phyloP scores from a whole-genome alignment of 2,329 filamentous ascomycete genomes.

The Xylaria sp. region DNA sequence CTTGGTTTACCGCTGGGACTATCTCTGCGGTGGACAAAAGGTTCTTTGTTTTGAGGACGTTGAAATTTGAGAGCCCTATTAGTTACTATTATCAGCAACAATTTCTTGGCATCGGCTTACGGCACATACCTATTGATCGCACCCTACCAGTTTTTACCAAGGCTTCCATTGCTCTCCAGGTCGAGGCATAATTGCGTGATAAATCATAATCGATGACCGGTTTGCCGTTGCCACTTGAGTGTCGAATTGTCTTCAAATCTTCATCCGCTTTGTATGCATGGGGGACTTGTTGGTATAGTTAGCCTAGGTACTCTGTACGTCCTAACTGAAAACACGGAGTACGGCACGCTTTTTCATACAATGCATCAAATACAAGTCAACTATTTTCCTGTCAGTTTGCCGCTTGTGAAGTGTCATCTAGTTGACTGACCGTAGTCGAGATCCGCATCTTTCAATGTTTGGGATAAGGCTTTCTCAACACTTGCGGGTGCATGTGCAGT shows the following conservation, averaged over 20 bases:
- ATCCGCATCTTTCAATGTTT: constrained; percentile 16
- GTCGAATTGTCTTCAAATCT: constrained; percentile 18
- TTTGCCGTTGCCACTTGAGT: constrained; percentile 22
- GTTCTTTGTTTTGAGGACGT: constrained; percentile 21
- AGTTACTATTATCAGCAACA: constrained; percentile 7
- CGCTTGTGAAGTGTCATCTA: constrained; percentile 4
- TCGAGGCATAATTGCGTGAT: constrained; percentile 19
- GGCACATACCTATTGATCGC: constrained; percentile 20
- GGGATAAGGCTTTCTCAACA: constrained; percentile 20
- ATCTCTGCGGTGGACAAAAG: constrained; percentile 17
- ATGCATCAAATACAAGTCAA: constrained; percentile 29
- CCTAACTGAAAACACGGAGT: background rate
- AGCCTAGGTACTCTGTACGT: background rate
- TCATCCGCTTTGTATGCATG: constrained; percentile 23
- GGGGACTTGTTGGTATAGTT: constrained; percentile 19
- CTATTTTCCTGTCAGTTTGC: constrained; percentile 11
- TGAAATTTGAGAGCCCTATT: constrained; percentile 26
- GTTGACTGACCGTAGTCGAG: constrained; percentile 22
- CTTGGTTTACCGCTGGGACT: constrained; percentile 24
- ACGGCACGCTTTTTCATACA: constrained; percentile 13
- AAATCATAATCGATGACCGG: constrained; percentile 22
- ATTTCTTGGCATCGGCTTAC: constrained; percentile 9
- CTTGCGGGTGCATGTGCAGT: constrained; percentile 20
- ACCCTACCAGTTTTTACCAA: constrained; percentile 24
- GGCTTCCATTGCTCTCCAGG: constrained; percentile 28